A percentile compares a stretch with the other conserved stretches of the same genome.
phyloP scores from a whole-genome alignment of 768 basidiomycete species.

The Arthromyces matolae region DNA sequence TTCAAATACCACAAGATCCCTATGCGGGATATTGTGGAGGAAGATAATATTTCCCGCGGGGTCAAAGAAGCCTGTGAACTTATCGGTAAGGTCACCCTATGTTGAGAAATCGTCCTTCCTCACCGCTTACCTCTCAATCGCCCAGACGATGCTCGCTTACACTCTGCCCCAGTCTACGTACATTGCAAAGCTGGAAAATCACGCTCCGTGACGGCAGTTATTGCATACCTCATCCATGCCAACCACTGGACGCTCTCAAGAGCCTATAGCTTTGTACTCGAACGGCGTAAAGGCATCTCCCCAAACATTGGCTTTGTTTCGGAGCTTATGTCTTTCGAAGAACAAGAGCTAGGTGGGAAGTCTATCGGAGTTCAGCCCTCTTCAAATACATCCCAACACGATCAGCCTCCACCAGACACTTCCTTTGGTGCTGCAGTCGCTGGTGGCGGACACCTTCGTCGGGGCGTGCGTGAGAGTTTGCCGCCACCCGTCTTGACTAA shows the following conservation, averaged over 20 bases:
- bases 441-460: constrained; percentile 34
- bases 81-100: constrained; percentile 57
- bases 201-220: constrained; percentile 92
- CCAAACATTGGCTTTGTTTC: constrained; percentile 98
- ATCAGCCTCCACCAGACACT: constrained; percentile 21
- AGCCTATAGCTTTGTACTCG: constrained; percentile 89
- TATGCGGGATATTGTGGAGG: constrained; percentile 95
- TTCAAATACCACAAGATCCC: constrained; percentile 87
- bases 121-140: neutral
- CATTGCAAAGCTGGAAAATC: constrained; percentile 97
- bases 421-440: constrained; percentile 43
- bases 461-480: constrained; percentile 68
- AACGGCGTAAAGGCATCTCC: constrained; percentile 89
- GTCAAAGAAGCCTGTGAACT: constrained; percentile 83
- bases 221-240: constrained; percentile 95
- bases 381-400: constrained; percentile 20
- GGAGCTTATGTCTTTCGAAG: constrained; percentile 95
- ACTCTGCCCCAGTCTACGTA: constrained; percentile 87
- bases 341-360: constrained; percentile 80
- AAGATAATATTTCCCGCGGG: constrained; percentile 79
- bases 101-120: neutral
- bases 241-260: constrained; percentile 94
- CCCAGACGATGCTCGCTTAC: constrained; percentile 86
- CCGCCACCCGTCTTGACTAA: constrained; percentile 42
- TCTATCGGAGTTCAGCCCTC: constrained; percentile 59